Evolutionary conservation across 352 stramenopile genomes (phyloP).

Genomic region (Paralagenidium karlingii): DNA sequence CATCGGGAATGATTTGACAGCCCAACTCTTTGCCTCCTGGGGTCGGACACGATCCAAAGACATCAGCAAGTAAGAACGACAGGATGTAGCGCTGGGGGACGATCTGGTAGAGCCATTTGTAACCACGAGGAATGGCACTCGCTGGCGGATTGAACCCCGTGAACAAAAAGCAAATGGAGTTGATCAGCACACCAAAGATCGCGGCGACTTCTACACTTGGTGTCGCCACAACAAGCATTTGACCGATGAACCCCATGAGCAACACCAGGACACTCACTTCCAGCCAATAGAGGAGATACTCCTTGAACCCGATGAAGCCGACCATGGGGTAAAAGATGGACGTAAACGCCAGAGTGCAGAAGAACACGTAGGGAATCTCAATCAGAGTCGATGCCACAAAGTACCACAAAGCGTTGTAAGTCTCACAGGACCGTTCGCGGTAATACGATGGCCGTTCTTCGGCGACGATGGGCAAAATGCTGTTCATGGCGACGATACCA

Average conservation of each 20-base stretch:
- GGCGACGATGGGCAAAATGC: slow-evolving; percentile 57
- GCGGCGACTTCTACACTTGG: slow-evolving; percentile 29
- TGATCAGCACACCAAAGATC: slow-evolving; percentile 21
- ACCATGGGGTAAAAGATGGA: slow-evolving; percentile 65
- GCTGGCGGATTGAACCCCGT: slow-evolving; percentile 30
- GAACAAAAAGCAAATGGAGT: slow-evolving; percentile 38
- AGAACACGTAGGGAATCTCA: slow-evolving; percentile 70
- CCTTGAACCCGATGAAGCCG: slow-evolving; percentile 35
- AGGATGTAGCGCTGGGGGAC: slow-evolving; percentile 27
- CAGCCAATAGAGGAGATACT: slow-evolving; percentile 27
- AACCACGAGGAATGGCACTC: slow-evolving; percentile 21
- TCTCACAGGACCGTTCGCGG: slow-evolving; percentile 69
- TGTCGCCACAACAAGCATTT: slow-evolving; percentile 50
- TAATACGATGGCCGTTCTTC: slow-evolving; percentile 74
- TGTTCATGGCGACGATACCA: slow-evolving; percentile 46
- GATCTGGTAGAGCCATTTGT: slow-evolving; percentile 29
- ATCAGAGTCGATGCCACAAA: slow-evolving; percentile 53
- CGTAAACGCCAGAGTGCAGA: slow-evolving; percentile 33
- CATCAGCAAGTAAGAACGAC: slow-evolving; percentile 17
- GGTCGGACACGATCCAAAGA: slow-evolving; percentile 18
- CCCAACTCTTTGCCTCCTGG: slow-evolving; percentile 16
- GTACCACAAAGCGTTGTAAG: slow-evolving; percentile 74
- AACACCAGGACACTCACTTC: slow-evolving; percentile 19
- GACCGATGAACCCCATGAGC: slow-evolving; percentile 32
- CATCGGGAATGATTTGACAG: slow-evolving; percentile 35